phyloP scores from a whole-genome alignment of 2,329 filamentous ascomycete genomes.

The Zasmidium angulare region DNA sequence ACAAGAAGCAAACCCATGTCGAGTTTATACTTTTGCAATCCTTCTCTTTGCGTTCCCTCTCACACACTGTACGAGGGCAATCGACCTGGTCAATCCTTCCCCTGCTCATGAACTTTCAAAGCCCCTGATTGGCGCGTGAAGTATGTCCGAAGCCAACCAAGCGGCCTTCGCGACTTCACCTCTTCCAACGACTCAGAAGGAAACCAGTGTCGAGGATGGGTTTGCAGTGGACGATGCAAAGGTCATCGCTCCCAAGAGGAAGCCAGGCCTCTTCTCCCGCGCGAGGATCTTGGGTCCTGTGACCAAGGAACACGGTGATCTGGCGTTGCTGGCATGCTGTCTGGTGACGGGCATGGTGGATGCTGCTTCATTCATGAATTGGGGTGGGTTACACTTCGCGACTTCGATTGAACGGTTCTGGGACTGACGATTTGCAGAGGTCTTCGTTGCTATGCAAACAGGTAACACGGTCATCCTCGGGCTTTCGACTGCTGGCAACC shows the following conservation, averaged over 20 bases:
- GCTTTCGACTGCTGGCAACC: slow-evolving; percentile 57
- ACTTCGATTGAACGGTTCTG: not conserved
- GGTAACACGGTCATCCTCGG: slow-evolving; percentile 65
- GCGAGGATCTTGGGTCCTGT: slow-evolving; percentile 31
- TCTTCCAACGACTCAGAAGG: not conserved
- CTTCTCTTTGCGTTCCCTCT: not conserved
- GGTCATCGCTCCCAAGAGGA: not conserved
- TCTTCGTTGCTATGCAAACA: slow-evolving; percentile 53
- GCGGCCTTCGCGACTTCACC: not conserved
- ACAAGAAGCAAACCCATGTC: too few relatives aligned
- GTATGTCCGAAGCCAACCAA: not conserved
- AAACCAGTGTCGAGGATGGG: not conserved
- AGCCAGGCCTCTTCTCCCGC: slow-evolving; percentile 27
- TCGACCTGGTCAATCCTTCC: not conserved
- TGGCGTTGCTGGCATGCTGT: slow-evolving; percentile 42
- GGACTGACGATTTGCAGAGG: not conserved
- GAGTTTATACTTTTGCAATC: not conserved
- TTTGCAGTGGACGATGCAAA: not conserved
- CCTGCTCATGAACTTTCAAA: not conserved
- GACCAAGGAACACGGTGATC: slow-evolving; percentile 32
- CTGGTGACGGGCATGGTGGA: slow-evolving; percentile 51
- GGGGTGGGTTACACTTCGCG: slow-evolving; percentile 4
- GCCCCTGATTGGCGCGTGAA: not conserved
- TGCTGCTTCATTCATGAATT: slow-evolving; percentile 42
- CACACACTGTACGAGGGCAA: not conserved